These are phyloP conservation scores for Paracoccidioides brasiliensis DNA, from an alignment of 2,329 filamentous ascomycete species.

Conservation along the genomic window DNA sequence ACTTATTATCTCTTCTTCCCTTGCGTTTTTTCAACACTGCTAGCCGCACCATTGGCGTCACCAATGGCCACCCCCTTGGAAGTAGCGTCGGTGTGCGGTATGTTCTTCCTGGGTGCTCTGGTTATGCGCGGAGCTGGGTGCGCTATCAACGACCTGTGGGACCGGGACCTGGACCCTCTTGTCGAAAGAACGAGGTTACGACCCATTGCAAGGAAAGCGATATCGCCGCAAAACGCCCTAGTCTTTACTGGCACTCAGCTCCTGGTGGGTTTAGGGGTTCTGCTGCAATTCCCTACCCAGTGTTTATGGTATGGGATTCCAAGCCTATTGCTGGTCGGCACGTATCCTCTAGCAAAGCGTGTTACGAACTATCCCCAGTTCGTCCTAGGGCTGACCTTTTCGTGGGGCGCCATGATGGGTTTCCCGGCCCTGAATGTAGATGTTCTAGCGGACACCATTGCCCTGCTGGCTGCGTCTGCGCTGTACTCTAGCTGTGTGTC, in stretches of 20 bases:
- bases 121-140: constrained; percentile 41
- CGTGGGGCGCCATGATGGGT: constrained; percentile 38
- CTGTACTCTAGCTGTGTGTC: constrained; percentile 36
- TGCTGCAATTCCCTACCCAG: constrained; percentile 31
- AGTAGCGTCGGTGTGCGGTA: constrained; percentile 25
- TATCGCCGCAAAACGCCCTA: constrained; percentile 32
- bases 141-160: constrained; percentile 44
- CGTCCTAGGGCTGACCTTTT: constrained; percentile 39
- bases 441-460: constrained; percentile 26
- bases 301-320: constrained; percentile 33
- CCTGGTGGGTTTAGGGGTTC: constrained; percentile 28
- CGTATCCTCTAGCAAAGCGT: constrained; percentile 41
- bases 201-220: constrained; percentile 40
- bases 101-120: constrained; percentile 33
- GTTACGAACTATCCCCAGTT: constrained; percentile 42
- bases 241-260: constrained; percentile 34
- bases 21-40: constrained; percentile 36
- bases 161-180: constrained; percentile 41
- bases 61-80: constrained; percentile 26
- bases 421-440: constrained; percentile 35
- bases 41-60: constrained; percentile 30
- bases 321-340: constrained; percentile 31
- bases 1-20: constrained; percentile 43
- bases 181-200: constrained; percentile 39
- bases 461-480: constrained; percentile 26